Percentiles rank a stretch among this genome's conserved stretches.
These are phyloP conservation scores for Trichoderma sp. DNA, from an alignment of 2,329 filamentous ascomycete genomes.

Conservation along the genomic window DNA sequence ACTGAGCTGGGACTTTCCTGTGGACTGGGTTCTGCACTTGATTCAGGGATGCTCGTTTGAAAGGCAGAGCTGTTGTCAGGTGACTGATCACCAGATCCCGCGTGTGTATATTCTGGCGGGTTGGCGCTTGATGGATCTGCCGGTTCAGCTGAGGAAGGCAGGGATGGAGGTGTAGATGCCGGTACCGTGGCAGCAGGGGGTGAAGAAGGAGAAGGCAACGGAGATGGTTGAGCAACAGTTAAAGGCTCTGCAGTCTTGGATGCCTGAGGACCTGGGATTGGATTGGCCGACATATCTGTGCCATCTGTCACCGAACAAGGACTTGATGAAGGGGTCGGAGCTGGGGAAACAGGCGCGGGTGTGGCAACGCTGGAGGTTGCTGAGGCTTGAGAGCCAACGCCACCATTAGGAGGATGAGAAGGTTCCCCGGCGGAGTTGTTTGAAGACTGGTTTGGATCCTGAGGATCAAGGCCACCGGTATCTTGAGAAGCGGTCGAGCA, in stretches of 20 bases:
- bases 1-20: background rate
- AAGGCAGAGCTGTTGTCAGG: background rate
- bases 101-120: background rate
- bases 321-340: background rate
- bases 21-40: background rate
- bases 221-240: background rate
- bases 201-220: background rate
- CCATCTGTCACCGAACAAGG: background rate
- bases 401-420: background rate
- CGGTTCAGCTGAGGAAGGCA: background rate
- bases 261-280: background rate
- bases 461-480: background rate
- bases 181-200: background rate
- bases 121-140: background rate
- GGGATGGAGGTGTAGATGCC: background rate
- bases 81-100: background rate
- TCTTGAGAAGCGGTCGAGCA: background rate
- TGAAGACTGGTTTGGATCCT: background rate
- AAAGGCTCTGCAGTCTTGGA: background rate
- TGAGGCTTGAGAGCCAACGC: background rate
- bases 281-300: background rate
- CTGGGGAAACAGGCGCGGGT: background rate
- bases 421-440: background rate
- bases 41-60: background rate
- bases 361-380: background rate